These are phyloP conservation scores for Fusarium cicatricum DNA, from an alignment of 2,329 filamentous ascomycete genomes.

Conservation along the genomic window DNA sequence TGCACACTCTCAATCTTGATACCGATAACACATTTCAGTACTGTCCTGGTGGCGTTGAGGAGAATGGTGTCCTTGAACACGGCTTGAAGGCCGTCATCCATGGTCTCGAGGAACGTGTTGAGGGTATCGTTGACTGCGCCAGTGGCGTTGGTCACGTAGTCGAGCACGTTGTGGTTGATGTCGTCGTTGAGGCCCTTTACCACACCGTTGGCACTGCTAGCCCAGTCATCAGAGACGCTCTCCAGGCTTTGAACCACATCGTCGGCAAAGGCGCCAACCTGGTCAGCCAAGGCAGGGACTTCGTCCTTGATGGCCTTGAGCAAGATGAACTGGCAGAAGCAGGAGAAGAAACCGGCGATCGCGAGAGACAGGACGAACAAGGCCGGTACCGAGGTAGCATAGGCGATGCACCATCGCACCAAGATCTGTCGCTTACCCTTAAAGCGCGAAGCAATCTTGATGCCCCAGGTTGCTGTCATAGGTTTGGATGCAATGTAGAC, in stretches of 20 bases:
- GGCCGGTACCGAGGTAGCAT: constrained; percentile 84
- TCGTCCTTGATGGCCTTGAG: constrained; percentile 76
- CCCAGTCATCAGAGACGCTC: constrained; percentile 79
- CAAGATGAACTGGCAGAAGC: constrained; percentile 83
- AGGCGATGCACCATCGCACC: constrained; percentile 83
- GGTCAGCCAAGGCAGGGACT: constrained; percentile 75
- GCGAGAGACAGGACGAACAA: constrained; percentile 88
- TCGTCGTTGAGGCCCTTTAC: constrained; percentile 75
- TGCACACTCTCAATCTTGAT: constrained; percentile 87
- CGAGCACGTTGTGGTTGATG: constrained; percentile 85
- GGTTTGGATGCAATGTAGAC: constrained; percentile 88
- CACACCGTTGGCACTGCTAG: constrained; percentile 76
- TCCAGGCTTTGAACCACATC: constrained; percentile 78
- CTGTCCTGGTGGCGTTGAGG: constrained; percentile 77
- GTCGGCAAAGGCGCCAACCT: constrained; percentile 82
- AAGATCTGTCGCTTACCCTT: constrained; percentile 73
- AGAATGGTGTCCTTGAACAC: constrained; percentile 87
- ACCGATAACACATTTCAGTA: constrained; percentile 86
- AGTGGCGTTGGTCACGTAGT: constrained; percentile 87
- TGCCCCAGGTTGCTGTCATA: constrained; percentile 74
- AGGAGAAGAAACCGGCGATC: constrained; percentile 81
- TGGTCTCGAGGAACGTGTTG: constrained; percentile 80
- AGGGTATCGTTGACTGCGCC: constrained; percentile 85
- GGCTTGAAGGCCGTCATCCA: constrained; percentile 74
- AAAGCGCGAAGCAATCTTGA: constrained; percentile 73